phyloP scores from a whole-genome alignment of 192 early-diverging fungal genomes.

The Borealophlyctis nickersoniae region DNA sequence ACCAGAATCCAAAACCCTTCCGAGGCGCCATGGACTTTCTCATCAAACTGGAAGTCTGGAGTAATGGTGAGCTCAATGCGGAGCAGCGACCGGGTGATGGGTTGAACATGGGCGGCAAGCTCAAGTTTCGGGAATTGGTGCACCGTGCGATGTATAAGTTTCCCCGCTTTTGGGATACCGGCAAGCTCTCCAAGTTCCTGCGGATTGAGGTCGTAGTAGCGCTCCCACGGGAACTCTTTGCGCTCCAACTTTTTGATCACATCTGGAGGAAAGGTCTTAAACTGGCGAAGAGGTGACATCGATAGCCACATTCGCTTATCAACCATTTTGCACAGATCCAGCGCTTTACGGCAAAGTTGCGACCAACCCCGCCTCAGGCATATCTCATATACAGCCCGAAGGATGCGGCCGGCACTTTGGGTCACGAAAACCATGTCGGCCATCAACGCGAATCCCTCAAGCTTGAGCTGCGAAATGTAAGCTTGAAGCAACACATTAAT shows the following conservation, averaged over 20 bases:
- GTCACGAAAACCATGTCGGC: conserved; percentile 99
- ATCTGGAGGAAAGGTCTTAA: conserved; percentile 72
- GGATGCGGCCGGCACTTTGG: conserved; percentile 87
- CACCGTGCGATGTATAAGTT: conserved; percentile 81
- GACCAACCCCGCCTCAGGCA: conserved; percentile 93
- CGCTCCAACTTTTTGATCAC: conserved; percentile 85
- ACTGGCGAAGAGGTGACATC: conserved; percentile 95
- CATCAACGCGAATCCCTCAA: conserved; percentile 93
- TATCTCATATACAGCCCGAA: conserved; percentile 97
- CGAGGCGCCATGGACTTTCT: conserved; percentile 76
- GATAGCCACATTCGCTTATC: conserved; percentile 93
- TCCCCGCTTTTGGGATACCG: conserved; percentile 82
- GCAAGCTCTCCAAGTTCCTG: conserved; percentile 92
- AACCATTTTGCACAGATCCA: conserved; percentile 97
- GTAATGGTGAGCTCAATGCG: conserved; percentile 88
- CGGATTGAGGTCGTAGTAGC: conserved; percentile 89
- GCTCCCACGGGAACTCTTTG: conserved; percentile 92
- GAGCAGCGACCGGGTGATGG: conserved; percentile 86
- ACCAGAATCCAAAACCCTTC: conserved; percentile 94
- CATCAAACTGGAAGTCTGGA: conserved; percentile 93
- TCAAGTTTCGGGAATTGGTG: conserved; percentile 95
- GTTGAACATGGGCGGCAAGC: conserved; percentile 84
- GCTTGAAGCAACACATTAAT: conserved; percentile 91
- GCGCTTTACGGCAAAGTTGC: conserved; percentile 77
- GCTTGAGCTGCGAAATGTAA: conserved; percentile 89